Conservation (phyloP, 148 eudicot genomes). For the Selenicereus undatus region DNA sequence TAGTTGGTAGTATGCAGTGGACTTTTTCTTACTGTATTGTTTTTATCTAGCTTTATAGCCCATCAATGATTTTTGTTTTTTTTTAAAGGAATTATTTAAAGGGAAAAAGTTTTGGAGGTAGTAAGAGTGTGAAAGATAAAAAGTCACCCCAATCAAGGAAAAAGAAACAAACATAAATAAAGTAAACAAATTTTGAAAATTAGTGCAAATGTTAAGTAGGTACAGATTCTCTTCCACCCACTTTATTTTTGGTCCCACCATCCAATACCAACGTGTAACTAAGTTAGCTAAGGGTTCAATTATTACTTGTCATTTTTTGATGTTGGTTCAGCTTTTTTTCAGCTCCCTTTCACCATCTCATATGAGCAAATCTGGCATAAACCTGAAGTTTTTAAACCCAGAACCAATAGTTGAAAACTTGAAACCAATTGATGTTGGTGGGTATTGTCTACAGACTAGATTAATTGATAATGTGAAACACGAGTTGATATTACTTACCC, state of each 20-base stretch:
- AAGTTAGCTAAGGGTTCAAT: not conserved
- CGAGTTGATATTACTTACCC: too few relatives aligned
- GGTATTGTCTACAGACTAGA: too few relatives aligned
- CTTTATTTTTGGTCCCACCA: not conserved
- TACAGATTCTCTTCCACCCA: not conserved
- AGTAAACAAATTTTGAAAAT: not conserved
- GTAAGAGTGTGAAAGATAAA: not conserved
- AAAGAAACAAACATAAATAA: not conserved
- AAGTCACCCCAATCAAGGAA: not conserved
- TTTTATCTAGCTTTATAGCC: too few relatives aligned
- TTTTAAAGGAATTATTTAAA: too few relatives aligned
- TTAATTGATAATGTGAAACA: too few relatives aligned
- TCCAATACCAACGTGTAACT: not conserved
- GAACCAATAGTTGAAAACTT: not conserved
- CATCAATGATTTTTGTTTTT: too few relatives aligned
- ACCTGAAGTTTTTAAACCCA: not conserved
- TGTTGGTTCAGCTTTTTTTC: not conserved
- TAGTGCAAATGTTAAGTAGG: not conserved
- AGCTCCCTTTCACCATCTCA: not conserved
- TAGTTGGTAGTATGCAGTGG: too few relatives aligned
- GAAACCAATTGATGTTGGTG: too few relatives aligned
- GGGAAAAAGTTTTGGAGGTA: not conserved
- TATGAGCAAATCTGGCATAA: not conserved
- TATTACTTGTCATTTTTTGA: not conserved
- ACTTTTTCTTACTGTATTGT: too few relatives aligned